Evolutionary conservation across 2,329 filamentous ascomycete species (phyloP).

Genomic region (Curvularia hawaiiensis): DNA sequence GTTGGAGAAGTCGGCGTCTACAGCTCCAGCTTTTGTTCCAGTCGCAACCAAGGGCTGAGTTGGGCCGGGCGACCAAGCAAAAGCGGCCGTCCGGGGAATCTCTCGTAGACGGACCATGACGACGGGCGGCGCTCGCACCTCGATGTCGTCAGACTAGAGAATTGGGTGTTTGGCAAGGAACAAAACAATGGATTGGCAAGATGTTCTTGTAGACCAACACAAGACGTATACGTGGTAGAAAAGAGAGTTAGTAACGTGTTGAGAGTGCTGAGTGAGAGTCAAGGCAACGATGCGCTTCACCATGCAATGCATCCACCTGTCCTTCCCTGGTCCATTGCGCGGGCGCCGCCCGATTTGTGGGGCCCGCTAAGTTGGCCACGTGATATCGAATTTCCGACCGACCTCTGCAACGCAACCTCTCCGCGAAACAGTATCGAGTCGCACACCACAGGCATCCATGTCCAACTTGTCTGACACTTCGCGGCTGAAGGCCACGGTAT

Average conservation of each 20-base stretch:
- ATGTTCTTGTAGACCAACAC: conserved; percentile 17
- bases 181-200: conserved; percentile 21
- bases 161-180: conserved; percentile 24
- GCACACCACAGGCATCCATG: conserved; percentile 14
- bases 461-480: conserved; percentile 76
- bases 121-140: conserved; percentile 44
- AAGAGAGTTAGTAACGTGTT: conserved; percentile 28
- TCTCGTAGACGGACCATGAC: conserved; percentile 94
- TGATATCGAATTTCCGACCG: conserved; percentile 32
- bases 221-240: conserved; percentile 23
- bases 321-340: conserved; percentile 36
- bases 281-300: conserved; percentile 36
- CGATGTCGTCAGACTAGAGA: conserved; percentile 36
- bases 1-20: conserved; percentile 96
- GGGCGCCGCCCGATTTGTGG: conserved; percentile 21
- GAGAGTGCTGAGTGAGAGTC: conserved; percentile 19
- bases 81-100: conserved; percentile 94
- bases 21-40: conserved; percentile 91
- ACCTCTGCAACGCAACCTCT: conserved; percentile 6
- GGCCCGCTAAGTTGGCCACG: conserved; percentile 24
- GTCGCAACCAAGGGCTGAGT: conserved; percentile 84
- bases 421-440: conserved; percentile 3
- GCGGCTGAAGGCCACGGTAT: conserved; percentile 88
- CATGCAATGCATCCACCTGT: conserved; percentile 43
- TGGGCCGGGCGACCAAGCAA: conserved; percentile 90